Evolutionary conservation across 192 early-diverging fungal species (phyloP), one percentile per base, ranked within the genome.

Genomic region (Rhizoclosmatium globosum): DNA sequence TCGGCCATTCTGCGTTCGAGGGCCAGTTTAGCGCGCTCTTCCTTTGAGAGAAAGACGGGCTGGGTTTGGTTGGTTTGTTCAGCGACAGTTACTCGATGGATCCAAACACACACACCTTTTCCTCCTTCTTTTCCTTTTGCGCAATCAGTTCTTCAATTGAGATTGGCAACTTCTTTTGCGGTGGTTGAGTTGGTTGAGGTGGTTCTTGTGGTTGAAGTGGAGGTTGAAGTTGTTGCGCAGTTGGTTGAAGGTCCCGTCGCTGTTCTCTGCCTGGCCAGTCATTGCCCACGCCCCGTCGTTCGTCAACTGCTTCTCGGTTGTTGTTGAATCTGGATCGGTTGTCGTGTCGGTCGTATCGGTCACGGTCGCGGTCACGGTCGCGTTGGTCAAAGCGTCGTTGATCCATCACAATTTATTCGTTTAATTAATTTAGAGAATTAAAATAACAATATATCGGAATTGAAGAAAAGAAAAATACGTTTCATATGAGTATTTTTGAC

Each of bases 41-140:
- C 94, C 82, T 99, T 99, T 17, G 94, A 94, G 74, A 99, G 67
- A 71, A 98, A 99, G 67, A 89, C 91, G 0, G 94, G 93, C 86
- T 86, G 65, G 6, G 48, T 31, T 68, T 44, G 67, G 50, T 57
- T 44, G 13, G 47, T 50, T 42, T 71, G 50, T 50, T 31, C 38
- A 42, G n/a, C 17, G 6, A 53, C 50, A 53, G 50, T 53, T 17
- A 53, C 50, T 53, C 9, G 6, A 13, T 7, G 17, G 50, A 31
- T 31, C 31, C 31, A 7, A 89, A 92, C 39, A 72, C 86, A 38
- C 84, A 86, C 46, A 73, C 85, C 59, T 93, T 92, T 65, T 94
- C 91, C 46, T 89, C 86, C 65, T 87, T 87, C 31, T 31, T 59
- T 39, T 76, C 64, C 66, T 91, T 90, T 70, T 92, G 88, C 56